These are phyloP conservation scores for Termitomyces sp. DNA, from an alignment of 768 basidiomycete species.

Conservation along the genomic window DNA sequence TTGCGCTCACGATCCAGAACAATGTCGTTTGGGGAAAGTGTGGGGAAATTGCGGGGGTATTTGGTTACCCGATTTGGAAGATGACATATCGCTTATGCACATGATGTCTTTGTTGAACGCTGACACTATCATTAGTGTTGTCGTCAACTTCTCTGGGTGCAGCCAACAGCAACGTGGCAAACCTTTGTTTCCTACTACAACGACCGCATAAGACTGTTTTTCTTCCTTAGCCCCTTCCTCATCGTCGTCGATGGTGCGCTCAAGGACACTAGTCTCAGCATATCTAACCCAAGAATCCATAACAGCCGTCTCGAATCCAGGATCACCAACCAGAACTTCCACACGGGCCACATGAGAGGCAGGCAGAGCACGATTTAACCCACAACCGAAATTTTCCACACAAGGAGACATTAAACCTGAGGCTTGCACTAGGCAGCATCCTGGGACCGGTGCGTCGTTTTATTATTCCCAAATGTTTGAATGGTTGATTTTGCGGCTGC, in stretches of 20 bases:
- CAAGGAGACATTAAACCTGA: slow-evolving; percentile 48
- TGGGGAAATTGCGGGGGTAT: slow-evolving; percentile 19
- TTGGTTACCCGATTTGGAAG: slow-evolving; percentile 17
- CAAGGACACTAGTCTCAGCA: not conserved
- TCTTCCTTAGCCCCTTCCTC: not conserved
- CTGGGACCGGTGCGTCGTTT: slow-evolving; percentile 48
- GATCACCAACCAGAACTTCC: slow-evolving; percentile 27
- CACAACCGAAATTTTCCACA: slow-evolving; percentile 34
- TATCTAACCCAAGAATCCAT: not conserved
- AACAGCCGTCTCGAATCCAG: slow-evolving; percentile 34
- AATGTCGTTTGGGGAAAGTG: not conserved
- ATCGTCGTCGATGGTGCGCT: slow-evolving; percentile 3
- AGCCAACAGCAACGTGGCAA: not conserved
- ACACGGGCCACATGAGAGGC: slow-evolving; percentile 15
- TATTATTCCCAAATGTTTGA: slow-evolving; percentile 5
- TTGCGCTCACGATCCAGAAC: too few relatives aligned
- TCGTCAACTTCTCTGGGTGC: not conserved
- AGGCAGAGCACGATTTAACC: slow-evolving; percentile 21
- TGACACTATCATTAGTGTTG: not conserved
- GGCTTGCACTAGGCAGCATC: slow-evolving; percentile 58
- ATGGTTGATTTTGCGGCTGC: slow-evolving; percentile 10
- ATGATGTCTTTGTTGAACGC: slow-evolving; percentile 11
- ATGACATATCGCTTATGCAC: slow-evolving; percentile 2
- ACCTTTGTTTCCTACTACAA: not conserved
- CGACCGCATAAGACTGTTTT: not conserved